Conservation (phyloP, 2,329 filamentous ascomycete species). For the Fusarium coicis region DNA sequence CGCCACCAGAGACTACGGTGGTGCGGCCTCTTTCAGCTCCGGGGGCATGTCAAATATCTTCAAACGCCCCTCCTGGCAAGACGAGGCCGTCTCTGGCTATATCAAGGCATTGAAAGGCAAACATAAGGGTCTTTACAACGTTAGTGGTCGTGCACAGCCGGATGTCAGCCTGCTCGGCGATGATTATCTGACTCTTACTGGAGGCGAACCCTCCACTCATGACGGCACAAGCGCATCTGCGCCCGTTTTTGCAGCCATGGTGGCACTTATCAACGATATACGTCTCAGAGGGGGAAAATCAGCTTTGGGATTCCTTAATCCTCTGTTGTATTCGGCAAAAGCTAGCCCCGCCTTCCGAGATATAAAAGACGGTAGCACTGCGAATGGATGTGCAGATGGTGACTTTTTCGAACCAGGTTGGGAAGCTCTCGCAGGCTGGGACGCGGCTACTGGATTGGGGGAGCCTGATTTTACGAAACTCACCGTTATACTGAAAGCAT, state of each 20-base stretch:
- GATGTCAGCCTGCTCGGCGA: neutral
- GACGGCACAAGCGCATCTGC: neutral
- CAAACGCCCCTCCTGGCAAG: neutral
- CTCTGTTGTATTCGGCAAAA: neutral
- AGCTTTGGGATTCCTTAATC: neutral
- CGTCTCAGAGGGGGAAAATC: neutral
- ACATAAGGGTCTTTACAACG: neutral
- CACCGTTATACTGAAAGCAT: too few relatives aligned
- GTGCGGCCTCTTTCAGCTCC: neutral
- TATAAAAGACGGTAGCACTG: neutral
- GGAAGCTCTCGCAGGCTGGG: neutral
- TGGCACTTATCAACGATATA: neutral
- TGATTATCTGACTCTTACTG: neutral
- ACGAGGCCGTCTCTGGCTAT: neutral
- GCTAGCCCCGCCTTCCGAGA: neutral
- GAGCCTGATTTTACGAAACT: neutral
- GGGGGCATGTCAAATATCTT: neutral
- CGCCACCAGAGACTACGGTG: neutral
- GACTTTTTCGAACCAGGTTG: neutral
- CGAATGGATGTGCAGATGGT: neutral
- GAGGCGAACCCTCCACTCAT: neutral
- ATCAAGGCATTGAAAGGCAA: neutral
- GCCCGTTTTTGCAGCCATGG: neutral
- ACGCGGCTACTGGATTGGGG: fast-evolving
- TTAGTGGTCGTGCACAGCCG: neutral